Evolutionary conservation across 75 land plant species (phyloP).

Genomic region (Pinus tabuliformis): DNA sequence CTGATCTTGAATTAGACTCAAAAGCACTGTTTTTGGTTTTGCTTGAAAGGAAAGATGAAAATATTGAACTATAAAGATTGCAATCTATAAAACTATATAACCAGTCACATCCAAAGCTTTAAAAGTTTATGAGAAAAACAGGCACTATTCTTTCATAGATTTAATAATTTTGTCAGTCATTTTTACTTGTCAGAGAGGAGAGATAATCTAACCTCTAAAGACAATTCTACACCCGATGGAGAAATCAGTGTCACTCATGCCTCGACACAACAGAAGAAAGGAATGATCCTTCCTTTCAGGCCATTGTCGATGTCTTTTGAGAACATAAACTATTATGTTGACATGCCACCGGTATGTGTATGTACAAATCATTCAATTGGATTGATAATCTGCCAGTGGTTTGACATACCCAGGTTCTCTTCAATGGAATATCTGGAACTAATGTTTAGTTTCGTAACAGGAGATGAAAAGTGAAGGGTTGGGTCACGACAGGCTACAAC

Average conservation of each 20-base stretch:
- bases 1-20: neutral
- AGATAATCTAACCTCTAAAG: conserved; percentile 11
- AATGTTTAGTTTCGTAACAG: neutral
- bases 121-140: neutral
- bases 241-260: neutral
- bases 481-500: neutral
- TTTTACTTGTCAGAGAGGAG: conserved; percentile 18
- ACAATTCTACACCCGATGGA: neutral
- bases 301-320: conserved; percentile 29
- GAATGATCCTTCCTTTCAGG: conserved; percentile 35
- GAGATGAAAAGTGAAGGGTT: conserved; percentile 8
- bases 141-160: neutral
- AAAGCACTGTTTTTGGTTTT: neutral
- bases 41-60: neutral
- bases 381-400: too few species aligned
- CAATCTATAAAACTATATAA: neutral
- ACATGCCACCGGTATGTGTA: conserved; percentile 37
- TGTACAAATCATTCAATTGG: too few species aligned
- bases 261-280: conserved; percentile 1
- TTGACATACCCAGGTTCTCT: too few species aligned
- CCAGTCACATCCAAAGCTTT: neutral
- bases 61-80: neutral
- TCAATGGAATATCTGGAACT: too few species aligned
- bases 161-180: conserved; percentile 2
- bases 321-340: conserved; percentile 33